These are phyloP conservation scores for Puccinia horiana DNA, from an alignment of 1,284 basidiomycete genomes.

Conservation along the genomic window DNA sequence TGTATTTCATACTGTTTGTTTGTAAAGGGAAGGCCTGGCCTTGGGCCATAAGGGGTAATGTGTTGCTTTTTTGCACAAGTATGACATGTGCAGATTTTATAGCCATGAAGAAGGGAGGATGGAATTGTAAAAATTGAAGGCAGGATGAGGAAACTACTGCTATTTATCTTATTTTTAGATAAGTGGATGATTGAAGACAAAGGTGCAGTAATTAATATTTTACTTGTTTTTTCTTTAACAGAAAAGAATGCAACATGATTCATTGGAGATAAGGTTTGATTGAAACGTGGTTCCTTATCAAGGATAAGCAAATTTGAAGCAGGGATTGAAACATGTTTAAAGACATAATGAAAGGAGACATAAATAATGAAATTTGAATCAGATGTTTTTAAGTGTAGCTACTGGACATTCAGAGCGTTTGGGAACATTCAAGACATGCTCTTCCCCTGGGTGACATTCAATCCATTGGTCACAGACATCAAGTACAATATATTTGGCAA, in stretches of 20 bases:
- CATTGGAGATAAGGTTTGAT: too few relatives aligned
- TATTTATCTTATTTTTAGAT: background rate
- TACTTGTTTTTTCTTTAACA: too few relatives aligned
- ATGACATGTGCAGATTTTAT: slow-evolving; percentile 14
- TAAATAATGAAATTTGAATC: background rate
- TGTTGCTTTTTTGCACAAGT: slow-evolving; percentile 5
- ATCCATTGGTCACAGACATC: slow-evolving; percentile 2
- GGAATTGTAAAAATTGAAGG: background rate
- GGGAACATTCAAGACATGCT: background rate
- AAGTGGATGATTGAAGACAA: too few relatives aligned
- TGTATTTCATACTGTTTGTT: background rate
- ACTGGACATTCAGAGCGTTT: background rate
- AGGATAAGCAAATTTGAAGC: too few relatives aligned
- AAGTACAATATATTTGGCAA: slow-evolving; percentile 13
- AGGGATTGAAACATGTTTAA: too few relatives aligned
- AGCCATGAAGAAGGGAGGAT: background rate
- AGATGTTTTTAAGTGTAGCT: background rate
- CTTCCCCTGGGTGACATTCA: background rate
- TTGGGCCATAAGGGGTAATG: background rate
- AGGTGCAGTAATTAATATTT: too few relatives aligned
- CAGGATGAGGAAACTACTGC: background rate
- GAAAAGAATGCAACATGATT: too few relatives aligned
- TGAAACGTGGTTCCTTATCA: too few relatives aligned
- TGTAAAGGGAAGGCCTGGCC: background rate
- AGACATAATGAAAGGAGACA: too few relatives aligned